Conservation (phyloP, 2,329 filamentous ascomycete genomes). For the Colletotrichum liaoningense region DNA sequence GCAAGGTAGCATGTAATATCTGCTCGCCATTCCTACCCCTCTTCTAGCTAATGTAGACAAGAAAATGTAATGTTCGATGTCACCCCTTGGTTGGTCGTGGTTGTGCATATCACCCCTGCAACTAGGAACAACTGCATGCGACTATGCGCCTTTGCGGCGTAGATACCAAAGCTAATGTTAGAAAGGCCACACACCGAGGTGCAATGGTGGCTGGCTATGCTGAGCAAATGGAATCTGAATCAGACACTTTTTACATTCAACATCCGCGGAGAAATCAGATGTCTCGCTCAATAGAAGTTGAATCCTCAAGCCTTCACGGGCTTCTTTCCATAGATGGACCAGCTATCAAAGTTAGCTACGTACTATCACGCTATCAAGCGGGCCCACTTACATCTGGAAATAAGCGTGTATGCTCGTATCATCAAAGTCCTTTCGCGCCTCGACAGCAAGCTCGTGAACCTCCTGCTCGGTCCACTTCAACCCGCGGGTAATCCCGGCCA, state of each 20-base stretch:
- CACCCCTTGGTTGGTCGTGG: not conserved
- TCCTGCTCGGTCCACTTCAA: slow-evolving; percentile 48
- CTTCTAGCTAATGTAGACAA: not conserved
- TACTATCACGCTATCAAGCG: too few species aligned
- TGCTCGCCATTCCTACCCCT: not conserved
- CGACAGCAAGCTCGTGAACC: slow-evolving; percentile 46
- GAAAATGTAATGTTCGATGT: not conserved
- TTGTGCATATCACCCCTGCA: not conserved
- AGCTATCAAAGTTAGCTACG: not conserved
- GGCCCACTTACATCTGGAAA: slow-evolving; percentile 48
- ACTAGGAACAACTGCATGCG: not conserved
- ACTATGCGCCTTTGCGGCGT: not conserved
- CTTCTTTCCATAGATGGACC: slow-evolving; percentile 39
- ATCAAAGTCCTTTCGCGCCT: slow-evolving; percentile 46
- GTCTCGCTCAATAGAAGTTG: too few species aligned
- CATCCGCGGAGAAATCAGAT: too few species aligned
- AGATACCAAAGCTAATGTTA: not conserved
- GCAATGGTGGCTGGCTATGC: too few species aligned
- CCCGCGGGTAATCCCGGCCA: slow-evolving; percentile 49
- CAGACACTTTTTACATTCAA: too few species aligned
- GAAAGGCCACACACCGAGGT: too few species aligned
- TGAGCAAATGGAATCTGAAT: too few species aligned
- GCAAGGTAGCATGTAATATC: not conserved
- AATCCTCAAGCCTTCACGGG: not conserved
- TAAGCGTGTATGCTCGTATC: slow-evolving; percentile 48